Conservation (phyloP, 306 rosid genomes). For the Vicia villosa region DNA sequence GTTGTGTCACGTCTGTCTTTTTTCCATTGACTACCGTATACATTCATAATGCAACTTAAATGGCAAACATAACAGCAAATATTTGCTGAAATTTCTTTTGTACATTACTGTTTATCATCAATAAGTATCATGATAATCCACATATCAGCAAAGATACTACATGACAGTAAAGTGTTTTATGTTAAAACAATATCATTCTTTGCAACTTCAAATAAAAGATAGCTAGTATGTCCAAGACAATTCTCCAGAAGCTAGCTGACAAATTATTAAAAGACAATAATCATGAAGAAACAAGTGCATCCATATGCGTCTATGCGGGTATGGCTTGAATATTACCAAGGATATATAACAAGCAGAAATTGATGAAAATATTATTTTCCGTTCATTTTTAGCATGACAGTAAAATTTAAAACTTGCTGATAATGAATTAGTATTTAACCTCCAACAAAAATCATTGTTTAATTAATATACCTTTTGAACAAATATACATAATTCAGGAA, state of each 20-base stretch:
- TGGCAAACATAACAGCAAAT: slow-evolving; percentile 1
- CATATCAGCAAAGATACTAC: background rate
- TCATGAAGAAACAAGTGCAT: slow-evolving; percentile 18
- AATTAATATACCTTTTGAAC: slow-evolving; percentile 25
- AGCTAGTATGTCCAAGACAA: slow-evolving; percentile 9
- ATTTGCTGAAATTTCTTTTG: background rate
- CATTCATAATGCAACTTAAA: slow-evolving; percentile 6
- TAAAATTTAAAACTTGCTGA: slow-evolving; percentile 28
- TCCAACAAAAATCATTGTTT: slow-evolving; percentile 19
- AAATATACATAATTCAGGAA: background rate
- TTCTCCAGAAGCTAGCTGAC: slow-evolving; percentile 8
- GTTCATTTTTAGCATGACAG: slow-evolving; percentile 24
- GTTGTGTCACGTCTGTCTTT: background rate
- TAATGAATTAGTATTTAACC: slow-evolving; percentile 19
- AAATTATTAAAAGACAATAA: slow-evolving; percentile 26
- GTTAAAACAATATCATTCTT: slow-evolving; percentile 12
- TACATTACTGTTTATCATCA: slow-evolving; percentile 17
- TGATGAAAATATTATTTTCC: slow-evolving; percentile 15
- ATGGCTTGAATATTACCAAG: slow-evolving; percentile 21
- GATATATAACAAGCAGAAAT: slow-evolving; percentile 22
- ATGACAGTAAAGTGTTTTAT: slow-evolving; percentile 14
- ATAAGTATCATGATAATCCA: slow-evolving; percentile 6
- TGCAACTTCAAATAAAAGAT: slow-evolving; percentile 26
- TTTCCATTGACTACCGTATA: background rate
- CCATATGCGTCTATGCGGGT: background rate